Evolutionary conservation across 2,329 filamentous ascomycete genomes (phyloP), one percentile per base, ranked within the genome.

Genomic region (Epichloe gansuensis): DNA sequence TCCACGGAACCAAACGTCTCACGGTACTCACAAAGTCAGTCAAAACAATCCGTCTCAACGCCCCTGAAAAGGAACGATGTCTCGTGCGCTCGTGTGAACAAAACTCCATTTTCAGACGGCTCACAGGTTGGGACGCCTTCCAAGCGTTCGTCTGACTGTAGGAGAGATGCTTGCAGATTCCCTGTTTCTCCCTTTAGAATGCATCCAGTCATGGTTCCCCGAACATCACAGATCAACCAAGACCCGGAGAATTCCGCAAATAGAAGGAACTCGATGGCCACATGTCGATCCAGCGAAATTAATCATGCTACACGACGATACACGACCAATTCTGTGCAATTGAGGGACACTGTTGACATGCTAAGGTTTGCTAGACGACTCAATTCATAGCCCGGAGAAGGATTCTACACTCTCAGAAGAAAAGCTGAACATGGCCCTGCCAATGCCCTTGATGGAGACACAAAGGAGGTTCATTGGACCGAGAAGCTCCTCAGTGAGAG

Each of bases 171-270:
- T 27, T 21, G 5, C 46, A 36, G 38, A 11, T 39, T 23, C 7
- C 35, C 39, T 7, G 31, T 47, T 4, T 54, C 55, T 5, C 55
- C 54, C 8, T 54, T 55, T 21, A 34, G 40, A 15, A 55, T 54
- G 56, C 51, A 56, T 36, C 52, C 55, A 0, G 55, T 53, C 17
- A 47, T 52, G 13, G 1, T 49, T 13, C 8, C 38, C 25, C 27
- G 23, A 21, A n/a, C 39, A 12, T 45, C 48, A 17, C 21, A 40
- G 8, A 21, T 21, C 7, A 11, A 17, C 17, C 4, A 27, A 36
- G 53, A 31, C 11, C 9, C 36, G 13, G 38, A 8, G 13, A 41
- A 15, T n/a, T 38, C 31, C 6, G 27, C n/a, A 25, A 5, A 9
- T 49, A 49, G 34, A 34, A 54, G 52, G 48, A 54, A 17, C 38